Conservation (phyloP, 768 basidiomycete genomes). For the Daedaleopsis nitida region DNA sequence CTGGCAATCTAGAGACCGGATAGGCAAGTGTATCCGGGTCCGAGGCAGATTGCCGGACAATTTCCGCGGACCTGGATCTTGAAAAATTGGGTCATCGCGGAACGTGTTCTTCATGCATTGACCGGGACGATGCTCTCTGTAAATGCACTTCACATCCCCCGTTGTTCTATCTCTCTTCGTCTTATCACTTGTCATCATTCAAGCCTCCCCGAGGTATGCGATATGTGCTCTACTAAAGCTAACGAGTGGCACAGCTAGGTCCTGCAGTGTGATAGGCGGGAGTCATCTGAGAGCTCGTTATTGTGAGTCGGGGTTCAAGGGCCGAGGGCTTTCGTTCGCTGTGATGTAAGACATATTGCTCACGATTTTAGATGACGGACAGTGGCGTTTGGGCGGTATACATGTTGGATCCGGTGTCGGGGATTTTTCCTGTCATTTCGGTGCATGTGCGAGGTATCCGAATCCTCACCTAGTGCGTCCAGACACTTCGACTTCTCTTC, state of each 20-base stretch:
- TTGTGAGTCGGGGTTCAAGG: not conserved
- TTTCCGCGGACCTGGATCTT: not conserved
- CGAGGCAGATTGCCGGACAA: constrained; percentile 4
- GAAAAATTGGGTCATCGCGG: not conserved
- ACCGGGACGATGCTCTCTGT: not conserved
- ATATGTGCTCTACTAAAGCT: not conserved
- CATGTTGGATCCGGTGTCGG: not conserved
- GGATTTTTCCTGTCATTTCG: not conserved
- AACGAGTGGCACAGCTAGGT: not conserved
- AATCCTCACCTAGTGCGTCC: not conserved
- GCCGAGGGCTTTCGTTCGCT: not conserved
- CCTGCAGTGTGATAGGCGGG: not conserved
- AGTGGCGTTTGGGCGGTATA: not conserved
- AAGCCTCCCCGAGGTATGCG: not conserved
- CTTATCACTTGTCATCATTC: not conserved
- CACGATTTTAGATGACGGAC: not conserved
- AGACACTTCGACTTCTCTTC: not conserved
- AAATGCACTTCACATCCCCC: too few relatives aligned
- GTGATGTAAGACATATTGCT: not conserved
- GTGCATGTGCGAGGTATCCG: not conserved
- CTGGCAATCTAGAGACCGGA: not conserved
- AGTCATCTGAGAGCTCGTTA: not conserved
- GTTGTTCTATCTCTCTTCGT: not conserved
- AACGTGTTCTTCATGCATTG: not conserved
- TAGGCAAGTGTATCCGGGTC: not conserved